phyloP scores from a whole-genome alignment of 2,329 filamentous ascomycete genomes.

The Xylariaceae sp. region DNA sequence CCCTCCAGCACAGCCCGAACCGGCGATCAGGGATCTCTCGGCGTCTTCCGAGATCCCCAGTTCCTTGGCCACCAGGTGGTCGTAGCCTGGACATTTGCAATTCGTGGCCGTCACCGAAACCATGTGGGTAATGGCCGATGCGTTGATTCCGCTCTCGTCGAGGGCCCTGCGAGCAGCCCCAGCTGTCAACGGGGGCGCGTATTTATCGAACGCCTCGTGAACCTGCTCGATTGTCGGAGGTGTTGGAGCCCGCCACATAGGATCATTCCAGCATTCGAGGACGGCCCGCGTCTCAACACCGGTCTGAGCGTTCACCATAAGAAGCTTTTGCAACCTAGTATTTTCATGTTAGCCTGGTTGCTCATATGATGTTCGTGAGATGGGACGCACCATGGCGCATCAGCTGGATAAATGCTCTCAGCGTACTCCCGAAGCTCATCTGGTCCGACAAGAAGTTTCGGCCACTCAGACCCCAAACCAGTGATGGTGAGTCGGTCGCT shows the following conservation, averaged over 20 bases:
- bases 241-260: slow-evolving; percentile 18
- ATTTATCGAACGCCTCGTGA: slow-evolving; percentile 36
- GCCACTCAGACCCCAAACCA: slow-evolving; percentile 23
- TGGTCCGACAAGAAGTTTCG: slow-evolving; percentile 9
- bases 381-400: slow-evolving; percentile 24
- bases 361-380: neutral
- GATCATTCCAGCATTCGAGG: slow-evolving; percentile 25
- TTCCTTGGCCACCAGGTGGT: slow-evolving; percentile 43
- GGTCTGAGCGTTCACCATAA: slow-evolving; percentile 23
- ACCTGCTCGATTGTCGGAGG: slow-evolving; percentile 36
- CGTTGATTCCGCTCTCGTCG: slow-evolving; percentile 33
- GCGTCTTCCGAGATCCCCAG: slow-evolving; percentile 39
- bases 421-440: slow-evolving; percentile 15
- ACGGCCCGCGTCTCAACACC: slow-evolving; percentile 23
- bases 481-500: slow-evolving; percentile 24
- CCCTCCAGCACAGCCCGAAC: slow-evolving; percentile 48
- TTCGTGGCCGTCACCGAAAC: slow-evolving; percentile 47
- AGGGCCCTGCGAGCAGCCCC: slow-evolving; percentile 43
- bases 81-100: slow-evolving; percentile 46
- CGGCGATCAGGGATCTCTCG: slow-evolving; percentile 43
- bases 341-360: neutral
- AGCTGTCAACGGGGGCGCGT: slow-evolving; percentile 40
- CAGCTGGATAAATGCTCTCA: slow-evolving; percentile 19
- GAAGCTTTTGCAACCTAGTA: slow-evolving; percentile 23
- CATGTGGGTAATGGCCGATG: slow-evolving; percentile 43